These are phyloP conservation scores for Acidomyces sp. DNA, from an alignment of 495 filamentous ascomycete species.

Conservation along the genomic window DNA sequence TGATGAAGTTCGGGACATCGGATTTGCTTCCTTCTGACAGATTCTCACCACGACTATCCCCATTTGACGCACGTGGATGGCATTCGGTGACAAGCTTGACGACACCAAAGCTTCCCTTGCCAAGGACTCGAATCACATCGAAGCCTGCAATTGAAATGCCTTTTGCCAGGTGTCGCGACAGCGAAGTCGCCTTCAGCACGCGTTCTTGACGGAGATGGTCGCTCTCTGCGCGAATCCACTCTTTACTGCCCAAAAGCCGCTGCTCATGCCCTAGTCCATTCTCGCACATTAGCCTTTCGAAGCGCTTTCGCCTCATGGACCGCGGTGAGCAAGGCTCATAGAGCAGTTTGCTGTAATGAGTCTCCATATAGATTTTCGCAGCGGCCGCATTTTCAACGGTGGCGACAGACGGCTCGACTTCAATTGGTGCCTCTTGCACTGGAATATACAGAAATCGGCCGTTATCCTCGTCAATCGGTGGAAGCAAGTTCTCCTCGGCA, in stretches of 20 bases:
- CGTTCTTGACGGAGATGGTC: constrained; percentile 64
- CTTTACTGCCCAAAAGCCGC: constrained; percentile 37
- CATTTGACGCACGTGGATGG: background rate
- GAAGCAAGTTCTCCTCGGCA: constrained; percentile 31
- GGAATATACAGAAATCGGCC: constrained; percentile 23
- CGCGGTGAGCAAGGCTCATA: constrained; percentile 42
- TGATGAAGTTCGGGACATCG: constrained; percentile 7
- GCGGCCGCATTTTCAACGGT: constrained; percentile 68
- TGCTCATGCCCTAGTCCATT: constrained; percentile 43
- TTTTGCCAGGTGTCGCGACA: constrained; percentile 27
- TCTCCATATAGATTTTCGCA: constrained; percentile 79
- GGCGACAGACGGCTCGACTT: constrained; percentile 45
- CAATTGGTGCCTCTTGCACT: constrained; percentile 29
- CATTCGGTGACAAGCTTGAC: constrained; percentile 69
- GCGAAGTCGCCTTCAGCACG: constrained; percentile 49
- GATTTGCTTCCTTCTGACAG: background rate
- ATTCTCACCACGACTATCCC: constrained; percentile 1
- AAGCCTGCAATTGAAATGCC: constrained; percentile 51
- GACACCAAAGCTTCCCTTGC: constrained; percentile 88
- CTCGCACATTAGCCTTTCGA: constrained; percentile 49
- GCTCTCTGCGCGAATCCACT: constrained; percentile 54
- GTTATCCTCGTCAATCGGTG: constrained; percentile 26
- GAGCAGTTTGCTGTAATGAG: constrained; percentile 58
- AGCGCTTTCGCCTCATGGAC: constrained; percentile 48
- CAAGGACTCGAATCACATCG: constrained; percentile 71